Evolutionary conservation across 2,329 filamentous ascomycete genomes (phyloP), one percentile per base, ranked within the genome.

Genomic region (Corynespora cassiicola): DNA sequence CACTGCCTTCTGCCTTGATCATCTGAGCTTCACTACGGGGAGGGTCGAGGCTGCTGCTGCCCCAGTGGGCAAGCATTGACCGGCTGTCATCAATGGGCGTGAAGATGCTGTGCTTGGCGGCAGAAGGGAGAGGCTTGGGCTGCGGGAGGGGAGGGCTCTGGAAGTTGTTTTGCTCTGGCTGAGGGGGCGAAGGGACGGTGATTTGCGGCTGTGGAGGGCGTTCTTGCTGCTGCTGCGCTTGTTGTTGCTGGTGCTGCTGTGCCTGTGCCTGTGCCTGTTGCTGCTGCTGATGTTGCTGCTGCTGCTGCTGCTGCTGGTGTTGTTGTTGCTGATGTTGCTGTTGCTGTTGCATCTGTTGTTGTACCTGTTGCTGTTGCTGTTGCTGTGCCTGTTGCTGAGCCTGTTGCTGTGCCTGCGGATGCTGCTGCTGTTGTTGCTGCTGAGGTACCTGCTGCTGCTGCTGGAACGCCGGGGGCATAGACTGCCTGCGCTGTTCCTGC

Each of bases 61-160:
- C 74, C 74, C 74, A 85, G 65, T 96, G 90, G 9, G 89, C 90
- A 27, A 96, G 72, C 42, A 96, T 86, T 1, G 91, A 96, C 31
- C 88, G 82, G 56, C 87, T 90, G 64, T 96, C 91, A 58, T 97
- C 94, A 47, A 99, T 95, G 0, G 94, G 94, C 0, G 94, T 99
- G 64, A 97, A 97, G 43, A 99, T 97, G 66, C 91, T 96, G 42
- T 91, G 86, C 15, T 86, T 86, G 65, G 91, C 91, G 21, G 77
- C 70, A 21, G 72, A 68, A 6, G 77, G 75, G 3, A 80, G 55
- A 5, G 88, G 85, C 58, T 86, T 87, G 2, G 86, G 85, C 48
- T 88, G 73, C 52, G 39, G 83, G 72, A 64, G 77, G 63, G 52
- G 81, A 47, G 60, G 78, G 65, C 68, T 82, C 61, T 64, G 72